phyloP scores from a whole-genome alignment of 2,329 filamentous ascomycete genomes.

The Sporothrix curviconia region DNA sequence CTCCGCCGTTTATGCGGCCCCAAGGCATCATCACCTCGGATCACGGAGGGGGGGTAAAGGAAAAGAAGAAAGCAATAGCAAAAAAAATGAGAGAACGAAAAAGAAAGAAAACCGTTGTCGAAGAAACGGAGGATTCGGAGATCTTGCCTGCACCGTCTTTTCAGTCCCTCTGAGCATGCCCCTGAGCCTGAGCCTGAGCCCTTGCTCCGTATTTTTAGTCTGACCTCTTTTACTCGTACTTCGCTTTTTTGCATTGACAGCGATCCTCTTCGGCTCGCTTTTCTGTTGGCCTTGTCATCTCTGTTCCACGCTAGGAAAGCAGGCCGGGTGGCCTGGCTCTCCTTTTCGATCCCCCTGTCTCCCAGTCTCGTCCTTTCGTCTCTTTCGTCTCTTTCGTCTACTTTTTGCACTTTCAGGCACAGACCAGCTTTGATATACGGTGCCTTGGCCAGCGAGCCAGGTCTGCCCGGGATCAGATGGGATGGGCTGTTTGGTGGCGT shows the following conservation, averaged over 20 bases:
- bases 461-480: too few relatives aligned
- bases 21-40: too few relatives aligned
- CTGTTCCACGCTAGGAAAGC: slow-evolving; percentile 1
- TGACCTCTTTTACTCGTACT: too few relatives aligned
- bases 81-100: background rate
- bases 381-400: too few relatives aligned
- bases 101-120: background rate
- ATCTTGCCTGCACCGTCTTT: background rate
- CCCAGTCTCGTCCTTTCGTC: too few relatives aligned
- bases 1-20: background rate
- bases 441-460: too few relatives aligned
- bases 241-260: background rate
- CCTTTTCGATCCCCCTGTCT: too few relatives aligned
- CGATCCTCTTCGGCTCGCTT: background rate
- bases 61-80: background rate
- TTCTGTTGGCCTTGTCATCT: background rate
- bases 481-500: too few relatives aligned
- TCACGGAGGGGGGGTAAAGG: background rate
- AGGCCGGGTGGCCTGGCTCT: background rate
- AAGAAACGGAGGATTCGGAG: background rate
- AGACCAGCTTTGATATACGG: too few relatives aligned
- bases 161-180: too few relatives aligned
- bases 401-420: too few relatives aligned
- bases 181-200: background rate
- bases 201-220: background rate